Evolutionary conservation across 345 rosid species (phyloP).

Genomic region (Conringia planisiliqua): DNA sequence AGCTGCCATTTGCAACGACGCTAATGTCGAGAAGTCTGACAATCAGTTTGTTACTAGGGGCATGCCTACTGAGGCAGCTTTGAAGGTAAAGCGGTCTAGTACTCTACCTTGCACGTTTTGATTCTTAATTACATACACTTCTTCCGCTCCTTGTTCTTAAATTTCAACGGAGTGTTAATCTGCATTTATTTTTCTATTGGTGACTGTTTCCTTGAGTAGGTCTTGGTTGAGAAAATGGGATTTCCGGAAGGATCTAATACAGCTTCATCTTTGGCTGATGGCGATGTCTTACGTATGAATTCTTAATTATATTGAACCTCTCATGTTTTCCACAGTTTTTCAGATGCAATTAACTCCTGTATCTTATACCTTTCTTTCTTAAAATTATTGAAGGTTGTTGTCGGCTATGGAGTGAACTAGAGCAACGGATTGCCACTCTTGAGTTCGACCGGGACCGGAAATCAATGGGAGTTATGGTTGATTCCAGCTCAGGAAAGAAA

Average conservation of each 20-base stretch:
- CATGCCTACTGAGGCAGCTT: conserved; percentile 95
- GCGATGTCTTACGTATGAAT: conserved; percentile 53
- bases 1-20: conserved; percentile 89
- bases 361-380: neutral
- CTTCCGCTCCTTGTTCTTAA: neutral
- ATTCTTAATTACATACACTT: conserved; percentile 1
- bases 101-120: conserved; percentile 1
- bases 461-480: conserved; percentile 95
- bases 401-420: conserved; percentile 57
- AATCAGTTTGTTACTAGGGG: conserved; percentile 64
- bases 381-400: conserved; percentile 53
- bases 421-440: conserved; percentile 83
- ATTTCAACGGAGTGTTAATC: neutral
- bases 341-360: neutral
- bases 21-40: conserved; percentile 68
- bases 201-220: conserved; percentile 44
- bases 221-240: conserved; percentile 95
- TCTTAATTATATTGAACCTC: neutral
- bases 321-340: neutral
- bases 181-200: neutral
- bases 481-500: conserved; percentile 64
- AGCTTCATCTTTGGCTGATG: conserved; percentile 36
- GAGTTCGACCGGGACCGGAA: conserved; percentile 89
- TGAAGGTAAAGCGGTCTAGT: conserved; percentile 57
- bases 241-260: conserved; percentile 49